Percentiles rank a stretch among this genome's conserved stretches.
Conservation (phyloP, 768 basidiomycete species). For the Candolleomyces eurysporus region DNA sequence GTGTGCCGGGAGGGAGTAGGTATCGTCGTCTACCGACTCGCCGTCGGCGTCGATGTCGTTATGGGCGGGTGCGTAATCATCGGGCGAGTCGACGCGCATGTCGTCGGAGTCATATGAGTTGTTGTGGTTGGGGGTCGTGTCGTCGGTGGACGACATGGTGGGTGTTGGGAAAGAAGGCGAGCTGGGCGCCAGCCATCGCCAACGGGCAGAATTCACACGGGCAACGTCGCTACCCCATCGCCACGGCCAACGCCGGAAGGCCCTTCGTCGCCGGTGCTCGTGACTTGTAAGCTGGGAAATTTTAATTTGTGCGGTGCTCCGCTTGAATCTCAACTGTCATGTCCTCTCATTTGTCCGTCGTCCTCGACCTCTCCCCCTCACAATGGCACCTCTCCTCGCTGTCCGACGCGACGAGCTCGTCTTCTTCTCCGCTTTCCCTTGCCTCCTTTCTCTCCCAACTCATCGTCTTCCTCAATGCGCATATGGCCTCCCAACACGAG, state of each 20-base stretch:
- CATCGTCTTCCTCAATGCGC: constrained; percentile 89
- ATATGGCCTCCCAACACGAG: constrained; percentile 87
- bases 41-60: constrained; percentile 63
- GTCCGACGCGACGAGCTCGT: constrained; percentile 29
- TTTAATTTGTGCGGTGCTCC: constrained; percentile 5
- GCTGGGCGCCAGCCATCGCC: constrained; percentile 53
- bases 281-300: constrained; percentile 30
- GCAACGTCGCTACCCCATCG: constrained; percentile 55
- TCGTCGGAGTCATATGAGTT: constrained; percentile 62
- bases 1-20: constrained; percentile 29
- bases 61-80: constrained; percentile 47
- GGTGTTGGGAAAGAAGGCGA: constrained; percentile 34
- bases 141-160: constrained; percentile 23
- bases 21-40: constrained; percentile 59
- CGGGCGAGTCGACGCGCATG: constrained; percentile 72
- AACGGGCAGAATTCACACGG: constrained; percentile 57
- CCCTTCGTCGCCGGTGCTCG: constrained; percentile 56
- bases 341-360: constrained; percentile 34
- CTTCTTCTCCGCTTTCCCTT: constrained; percentile 57
- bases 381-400: constrained; percentile 78
- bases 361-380: constrained; percentile 81
- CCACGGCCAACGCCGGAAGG: constrained; percentile 60
- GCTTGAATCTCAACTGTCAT: constrained; percentile 4
- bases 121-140: constrained; percentile 26
- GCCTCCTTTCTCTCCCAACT: constrained; percentile 78